Conservation (phyloP, 345 rosid species). For the Firmiana major region DNA sequence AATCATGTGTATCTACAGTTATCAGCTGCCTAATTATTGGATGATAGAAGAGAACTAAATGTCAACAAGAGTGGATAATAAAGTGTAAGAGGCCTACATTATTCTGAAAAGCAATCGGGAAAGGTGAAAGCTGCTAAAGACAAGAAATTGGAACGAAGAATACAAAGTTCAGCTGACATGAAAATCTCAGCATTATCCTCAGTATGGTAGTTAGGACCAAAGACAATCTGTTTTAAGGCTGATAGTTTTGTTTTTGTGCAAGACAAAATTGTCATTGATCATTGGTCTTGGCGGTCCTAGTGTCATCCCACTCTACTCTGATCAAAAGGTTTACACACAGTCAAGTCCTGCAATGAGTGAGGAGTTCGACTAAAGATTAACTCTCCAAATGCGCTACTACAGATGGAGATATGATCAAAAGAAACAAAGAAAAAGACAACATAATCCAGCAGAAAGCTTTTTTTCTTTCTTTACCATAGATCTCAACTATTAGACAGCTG, state of each 20-base stretch:
- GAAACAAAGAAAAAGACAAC: background rate
- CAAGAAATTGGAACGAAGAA: background rate
- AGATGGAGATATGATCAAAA: background rate
- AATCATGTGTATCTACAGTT: background rate
- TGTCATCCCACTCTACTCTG: conserved; percentile 8
- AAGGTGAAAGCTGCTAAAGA: background rate
- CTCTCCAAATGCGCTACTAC: background rate
- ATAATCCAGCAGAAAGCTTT: background rate
- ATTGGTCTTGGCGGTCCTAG: background rate
- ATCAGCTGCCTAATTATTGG: background rate
- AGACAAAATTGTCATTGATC: background rate
- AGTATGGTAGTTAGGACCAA: background rate
- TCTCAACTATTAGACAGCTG: background rate
- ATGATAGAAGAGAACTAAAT: background rate
- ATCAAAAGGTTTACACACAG: background rate
- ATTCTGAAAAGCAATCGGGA: background rate
- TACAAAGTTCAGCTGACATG: background rate
- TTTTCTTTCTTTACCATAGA: background rate
- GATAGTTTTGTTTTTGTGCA: background rate
- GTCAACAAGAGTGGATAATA: conserved; percentile 1
- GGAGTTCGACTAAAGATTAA: conserved; percentile 1
- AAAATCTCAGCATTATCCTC: background rate
- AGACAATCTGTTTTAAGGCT: background rate
- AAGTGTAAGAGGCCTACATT: background rate
- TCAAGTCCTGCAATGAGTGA: background rate